These are phyloP conservation scores for Geotrichum histeridarum DNA, from an alignment of 1,139 yeast species.

Conservation along the genomic window DNA sequence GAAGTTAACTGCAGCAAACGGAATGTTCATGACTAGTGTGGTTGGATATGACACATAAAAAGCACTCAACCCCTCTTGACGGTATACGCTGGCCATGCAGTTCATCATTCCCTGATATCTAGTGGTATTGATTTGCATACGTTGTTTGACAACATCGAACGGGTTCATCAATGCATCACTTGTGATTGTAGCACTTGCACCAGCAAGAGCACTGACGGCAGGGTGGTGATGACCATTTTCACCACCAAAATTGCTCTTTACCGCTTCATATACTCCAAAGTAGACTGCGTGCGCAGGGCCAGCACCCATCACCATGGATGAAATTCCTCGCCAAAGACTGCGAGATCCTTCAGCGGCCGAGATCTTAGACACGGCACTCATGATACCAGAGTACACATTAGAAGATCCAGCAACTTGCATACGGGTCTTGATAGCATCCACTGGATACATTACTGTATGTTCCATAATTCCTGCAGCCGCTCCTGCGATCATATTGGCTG, in stretches of 20 bases:
- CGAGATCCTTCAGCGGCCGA: conserved; percentile 85
- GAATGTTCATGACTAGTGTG: conserved; percentile 85
- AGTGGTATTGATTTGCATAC: conserved; percentile 54
- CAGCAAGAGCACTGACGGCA: conserved; percentile 78
- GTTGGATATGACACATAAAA: conserved; percentile 94
- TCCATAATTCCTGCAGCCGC: conserved; percentile 94
- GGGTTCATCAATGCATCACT: conserved; percentile 98
- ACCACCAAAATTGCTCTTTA: conserved; percentile 55
- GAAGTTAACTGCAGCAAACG: conserved; percentile 92
- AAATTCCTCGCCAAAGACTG: conserved; percentile 91
- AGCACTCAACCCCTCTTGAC: conserved; percentile 71
- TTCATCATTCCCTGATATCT: conserved; percentile 34
- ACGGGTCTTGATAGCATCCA: conserved; percentile 69
- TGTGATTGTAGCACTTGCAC: conserved; percentile 89
- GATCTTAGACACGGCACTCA: conserved; percentile 65
- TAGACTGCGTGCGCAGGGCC: conserved; percentile 99
- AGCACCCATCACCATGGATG: conserved; percentile 93
- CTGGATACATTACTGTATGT: conserved; percentile 84
- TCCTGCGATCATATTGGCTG: conserved; percentile 84
- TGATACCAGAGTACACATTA: conserved; percentile 45
- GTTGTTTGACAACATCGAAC: conserved; percentile 88
- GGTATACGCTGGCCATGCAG: conserved; percentile 49
- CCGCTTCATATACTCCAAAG: conserved; percentile 85
- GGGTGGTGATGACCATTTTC: conserved; percentile 59
- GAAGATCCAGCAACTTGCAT: conserved; percentile 66